Evolutionary conservation across 140 eudicot species (phyloP), one percentile per base, ranked within the genome.

Genomic region (Bidens hawaiensis): DNA sequence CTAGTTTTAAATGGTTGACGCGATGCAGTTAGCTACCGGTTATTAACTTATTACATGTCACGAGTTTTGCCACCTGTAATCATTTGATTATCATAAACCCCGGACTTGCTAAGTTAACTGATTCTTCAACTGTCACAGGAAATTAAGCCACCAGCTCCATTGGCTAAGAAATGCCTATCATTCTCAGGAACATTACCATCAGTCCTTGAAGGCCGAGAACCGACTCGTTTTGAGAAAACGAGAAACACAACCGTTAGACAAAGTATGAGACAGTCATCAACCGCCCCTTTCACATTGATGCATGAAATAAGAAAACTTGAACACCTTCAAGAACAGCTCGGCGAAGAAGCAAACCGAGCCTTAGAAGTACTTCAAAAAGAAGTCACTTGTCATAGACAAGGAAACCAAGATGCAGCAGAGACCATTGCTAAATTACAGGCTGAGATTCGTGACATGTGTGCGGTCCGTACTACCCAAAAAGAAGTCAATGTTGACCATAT

Each of bases 371-470:
- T 91, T 5, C 96, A 87, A 21, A 91, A 91, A 62, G 98, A 91
- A 70, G 96, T 87, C 12, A 83, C 93, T 6, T 87, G 96, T 69
- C 98, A 91, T 33, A 71, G 96, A 65, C 96, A 72, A 70, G 99
- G 99, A 34, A 87, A 93, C 75, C 99, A 93, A 75, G 95, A 93
- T 79, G 98, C 96, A 54, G 98, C 96, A 28, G 96, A 84, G 75
- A 93, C 99, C 22, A 87, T 88, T 42, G 99, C 96, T 18, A 87
- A 82, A 71, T 76, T 89, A 41, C 97, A 89, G 63, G 95, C 86
- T 0, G 97, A 89, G 68, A 89, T 86, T 42, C 76, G 83, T 7
- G 94, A 79, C 11, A 89, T 89, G 95, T 82, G 89, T 67, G 42
- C 88, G 2, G 83, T 80, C 16, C 70, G 76, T 43, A 81, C 85